Evolutionary conservation across 148 eudicot genomes (phyloP), one percentile per base, ranked within the genome.

Genomic region (Arctostaphylos glauca): DNA sequence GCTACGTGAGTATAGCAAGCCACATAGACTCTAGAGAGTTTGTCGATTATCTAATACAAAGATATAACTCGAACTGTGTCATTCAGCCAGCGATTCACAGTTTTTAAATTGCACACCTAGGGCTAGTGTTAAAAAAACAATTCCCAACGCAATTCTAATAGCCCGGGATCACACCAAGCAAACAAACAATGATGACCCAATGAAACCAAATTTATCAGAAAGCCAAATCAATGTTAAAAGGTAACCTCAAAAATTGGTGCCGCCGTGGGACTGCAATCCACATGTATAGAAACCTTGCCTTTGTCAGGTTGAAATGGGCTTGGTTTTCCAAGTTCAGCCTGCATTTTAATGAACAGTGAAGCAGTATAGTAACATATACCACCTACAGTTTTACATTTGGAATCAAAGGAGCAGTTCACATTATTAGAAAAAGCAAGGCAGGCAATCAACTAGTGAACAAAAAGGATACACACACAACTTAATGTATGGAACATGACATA

Each of bases 181-280:
- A 46, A 73, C 25, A 73, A 7, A 73, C 44, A 7, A 19, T 72
- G 52, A 71, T 15, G 76, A 44, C 3, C 23, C 25, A 9, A 73
- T 19, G 10, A 72, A 70, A 41, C 74, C 48, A 41, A 48, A 19
- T 18, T 19, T 16, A 71, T 16, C 74, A 44, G 67, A 9, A 43
- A 71, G 49, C 49, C 5, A 7, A 38, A 67, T 41, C 4, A 43
- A 41, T 2, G 38, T 5, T 74, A 9, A 48, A 74, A 8, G 6
- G 25, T 47, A 78, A 93, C 98, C 96, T 94, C 96, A 80, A 93
- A 96, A 55, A 89, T 74, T 43, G 98, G 99, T 41, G 91, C 89
- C 5, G 99, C 97, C 5, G 95, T 93, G 10, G 98, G 92, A 87
- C 98, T 96, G 84, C 98, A 96, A 85, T 92, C 98, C 60, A 96